Evolutionary conservation across 306 rosid species (phyloP).

Genomic region (Trichosanthes truncata): DNA sequence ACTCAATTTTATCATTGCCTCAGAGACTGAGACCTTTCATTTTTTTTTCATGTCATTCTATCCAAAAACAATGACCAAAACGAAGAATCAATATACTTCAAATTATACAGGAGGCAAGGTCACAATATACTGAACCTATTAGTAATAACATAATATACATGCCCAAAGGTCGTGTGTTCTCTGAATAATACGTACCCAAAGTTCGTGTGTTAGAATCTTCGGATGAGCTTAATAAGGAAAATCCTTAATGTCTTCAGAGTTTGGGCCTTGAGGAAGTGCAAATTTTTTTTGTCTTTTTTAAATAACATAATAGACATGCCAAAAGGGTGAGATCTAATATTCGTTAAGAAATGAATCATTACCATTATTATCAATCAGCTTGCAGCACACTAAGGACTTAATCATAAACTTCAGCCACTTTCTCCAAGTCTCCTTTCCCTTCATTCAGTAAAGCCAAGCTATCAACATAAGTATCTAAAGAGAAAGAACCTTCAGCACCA

Average conservation of each 20-base stretch:
- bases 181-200: too few relatives aligned
- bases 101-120: neutral
- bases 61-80: neutral
- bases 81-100: neutral
- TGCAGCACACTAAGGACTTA: neutral
- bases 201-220: too few relatives aligned
- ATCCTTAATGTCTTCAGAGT: too few relatives aligned
- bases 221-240: too few relatives aligned
- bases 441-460: conserved; percentile 12
- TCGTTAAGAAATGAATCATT: neutral
- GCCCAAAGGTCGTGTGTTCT: neutral
- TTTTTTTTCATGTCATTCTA: neutral
- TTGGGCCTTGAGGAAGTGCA: too few relatives aligned
- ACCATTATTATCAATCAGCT: conserved; percentile 2
- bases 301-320: neutral
- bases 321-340: neutral
- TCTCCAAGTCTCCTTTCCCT: conserved; percentile 1
- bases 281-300: too few relatives aligned
- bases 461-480: conserved; percentile 5
- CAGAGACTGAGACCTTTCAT: neutral
- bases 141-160: neutral
- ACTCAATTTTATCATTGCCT: too few relatives aligned
- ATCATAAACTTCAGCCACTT: neutral
- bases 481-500: conserved; percentile 12
- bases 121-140: neutral